These are phyloP conservation scores for Trametes cubensis DNA, from an alignment of 768 basidiomycete species.

Conservation along the genomic window DNA sequence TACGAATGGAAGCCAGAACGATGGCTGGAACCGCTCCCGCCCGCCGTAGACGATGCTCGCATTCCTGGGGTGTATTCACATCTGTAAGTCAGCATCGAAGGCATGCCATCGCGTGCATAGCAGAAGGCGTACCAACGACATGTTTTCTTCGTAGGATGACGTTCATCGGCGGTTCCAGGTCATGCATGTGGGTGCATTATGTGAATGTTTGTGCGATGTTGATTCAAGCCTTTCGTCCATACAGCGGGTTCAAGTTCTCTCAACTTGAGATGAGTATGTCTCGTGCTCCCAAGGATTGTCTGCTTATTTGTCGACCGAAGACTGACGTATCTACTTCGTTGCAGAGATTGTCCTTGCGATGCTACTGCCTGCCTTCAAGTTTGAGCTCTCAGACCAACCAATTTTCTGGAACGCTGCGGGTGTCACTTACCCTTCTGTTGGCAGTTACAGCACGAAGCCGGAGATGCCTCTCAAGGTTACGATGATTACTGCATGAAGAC, in stretches of 20 bases:
- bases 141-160: conserved; percentile 22
- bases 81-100: conserved; percentile 10
- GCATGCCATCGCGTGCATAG: neutral
- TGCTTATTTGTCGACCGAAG: neutral
- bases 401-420: conserved; percentile 33
- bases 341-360: conserved; percentile 35
- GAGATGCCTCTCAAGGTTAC: conserved; percentile 30
- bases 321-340: neutral
- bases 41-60: conserved; percentile 15
- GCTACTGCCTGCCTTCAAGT: conserved; percentile 32
- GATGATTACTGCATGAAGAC: neutral
- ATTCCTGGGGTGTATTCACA: conserved; percentile 28
- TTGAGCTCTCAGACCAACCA: conserved; percentile 29
- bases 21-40: conserved; percentile 38
- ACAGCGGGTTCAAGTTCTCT: conserved; percentile 29
- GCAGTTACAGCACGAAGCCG: conserved; percentile 20
- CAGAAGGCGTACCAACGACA: neutral
- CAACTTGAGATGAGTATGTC: conserved; percentile 30
- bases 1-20: conserved; percentile 46
- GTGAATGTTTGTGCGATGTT: too few species aligned
- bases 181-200: conserved; percentile 25
- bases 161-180: conserved; percentile 26
- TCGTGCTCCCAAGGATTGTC: too few species aligned
- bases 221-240: neutral
- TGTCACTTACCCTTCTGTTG: conserved; percentile 31